Conservation (phyloP, 1,284 basidiomycete species). For the Singerocomus rubriflavus region DNA sequence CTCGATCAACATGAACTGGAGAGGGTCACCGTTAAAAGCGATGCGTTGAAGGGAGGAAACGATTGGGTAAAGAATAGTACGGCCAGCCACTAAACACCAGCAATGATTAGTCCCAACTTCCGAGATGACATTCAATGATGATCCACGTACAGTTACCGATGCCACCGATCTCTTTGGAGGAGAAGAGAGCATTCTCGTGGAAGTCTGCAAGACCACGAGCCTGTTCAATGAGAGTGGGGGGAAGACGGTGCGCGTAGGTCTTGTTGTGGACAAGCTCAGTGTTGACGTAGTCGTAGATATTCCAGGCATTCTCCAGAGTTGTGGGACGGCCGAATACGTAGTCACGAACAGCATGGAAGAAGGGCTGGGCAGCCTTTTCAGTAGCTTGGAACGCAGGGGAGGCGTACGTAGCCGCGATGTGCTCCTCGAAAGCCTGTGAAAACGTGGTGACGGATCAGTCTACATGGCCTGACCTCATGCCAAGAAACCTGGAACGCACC, state of each 20-base stretch:
- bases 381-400: slow-evolving; percentile 66
- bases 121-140: not conserved
- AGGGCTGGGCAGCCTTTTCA: slow-evolving; percentile 52
- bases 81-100: slow-evolving; percentile 63
- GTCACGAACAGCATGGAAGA: slow-evolving; percentile 63
- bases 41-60: slow-evolving; percentile 69
- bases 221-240: slow-evolving; percentile 66
- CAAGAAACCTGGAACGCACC: slow-evolving; percentile 38
- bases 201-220: slow-evolving; percentile 70
- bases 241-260: slow-evolving; percentile 70
- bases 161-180: slow-evolving; percentile 54
- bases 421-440: slow-evolving; percentile 58
- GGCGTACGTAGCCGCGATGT: slow-evolving; percentile 52
- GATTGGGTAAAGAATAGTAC: slow-evolving; percentile 71
- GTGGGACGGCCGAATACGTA: slow-evolving; percentile 69
- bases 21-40: slow-evolving; percentile 72
- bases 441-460: slow-evolving; percentile 16
- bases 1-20: slow-evolving; percentile 73
- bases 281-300: slow-evolving; percentile 76
- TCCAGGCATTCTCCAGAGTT: slow-evolving; percentile 71
- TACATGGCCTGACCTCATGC: not conserved
- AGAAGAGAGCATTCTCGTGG: slow-evolving; percentile 79
- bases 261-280: slow-evolving; percentile 76
- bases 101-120: slow-evolving; percentile 8
- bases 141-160: slow-evolving; percentile 69